These are phyloP conservation scores for Candida dubliniensis DNA, from an alignment of 1,139 yeast species.

Conservation along the genomic window DNA sequence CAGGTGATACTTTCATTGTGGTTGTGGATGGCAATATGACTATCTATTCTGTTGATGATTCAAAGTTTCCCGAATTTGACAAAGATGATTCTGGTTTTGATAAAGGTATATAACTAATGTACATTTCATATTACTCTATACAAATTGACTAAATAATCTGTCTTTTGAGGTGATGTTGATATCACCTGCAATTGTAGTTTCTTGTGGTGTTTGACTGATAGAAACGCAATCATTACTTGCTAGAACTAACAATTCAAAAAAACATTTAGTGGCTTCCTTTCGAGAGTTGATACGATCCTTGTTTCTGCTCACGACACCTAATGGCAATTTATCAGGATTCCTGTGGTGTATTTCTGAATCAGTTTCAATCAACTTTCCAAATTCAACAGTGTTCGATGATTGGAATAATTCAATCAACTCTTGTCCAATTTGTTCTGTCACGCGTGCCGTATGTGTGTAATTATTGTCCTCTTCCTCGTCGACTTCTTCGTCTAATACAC, in stretches of 20 bases:
- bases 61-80: not conserved
- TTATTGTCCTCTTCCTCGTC: constrained; percentile 16
- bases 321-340: constrained; percentile 22
- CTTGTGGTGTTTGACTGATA: constrained; percentile 48
- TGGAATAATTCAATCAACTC: constrained; percentile 42
- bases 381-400: constrained; percentile 23
- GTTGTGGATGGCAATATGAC: constrained; percentile 5
- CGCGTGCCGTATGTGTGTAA: constrained; percentile 24
- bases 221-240: constrained; percentile 76
- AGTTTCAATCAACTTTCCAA: constrained; percentile 42
- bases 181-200: constrained; percentile 53
- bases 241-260: constrained; percentile 79
- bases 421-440: constrained; percentile 58
- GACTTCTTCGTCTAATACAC: constrained; percentile 14
- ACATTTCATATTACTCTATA: constrained; percentile 13
- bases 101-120: constrained; percentile 10
- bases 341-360: constrained; percentile 27
- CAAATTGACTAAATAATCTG: constrained; percentile 45
- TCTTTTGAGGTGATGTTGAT: constrained; percentile 56
- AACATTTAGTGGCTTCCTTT: constrained; percentile 69
- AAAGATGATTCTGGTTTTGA: constrained; percentile 9
- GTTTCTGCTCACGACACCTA: constrained; percentile 26
- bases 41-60: constrained; percentile 8
- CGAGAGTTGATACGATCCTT: constrained; percentile 36
- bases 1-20: constrained; percentile 18